These are phyloP conservation scores for Phylloporus sp. DNA, from an alignment of 768 basidiomycete species.

Conservation along the genomic window DNA sequence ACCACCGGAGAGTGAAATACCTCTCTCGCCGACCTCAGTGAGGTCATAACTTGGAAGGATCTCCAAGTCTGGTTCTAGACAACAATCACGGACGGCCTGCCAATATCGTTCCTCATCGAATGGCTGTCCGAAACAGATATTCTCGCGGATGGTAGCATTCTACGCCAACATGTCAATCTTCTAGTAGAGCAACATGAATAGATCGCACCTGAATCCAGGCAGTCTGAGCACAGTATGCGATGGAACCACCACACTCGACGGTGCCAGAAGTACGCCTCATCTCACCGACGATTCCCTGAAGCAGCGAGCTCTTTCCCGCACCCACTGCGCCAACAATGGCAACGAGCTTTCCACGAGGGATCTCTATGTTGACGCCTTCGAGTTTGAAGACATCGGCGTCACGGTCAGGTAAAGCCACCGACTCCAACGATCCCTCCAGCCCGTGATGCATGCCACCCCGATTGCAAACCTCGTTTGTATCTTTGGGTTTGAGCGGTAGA, in stretches of 20 bases:
- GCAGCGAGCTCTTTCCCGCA: slow-evolving; percentile 51
- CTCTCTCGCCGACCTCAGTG: slow-evolving; percentile 83
- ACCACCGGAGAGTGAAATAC: slow-evolving; percentile 85
- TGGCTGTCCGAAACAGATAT: slow-evolving; percentile 81
- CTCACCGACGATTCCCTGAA: slow-evolving; percentile 76
- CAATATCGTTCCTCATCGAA: slow-evolving; percentile 81
- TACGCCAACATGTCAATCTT: slow-evolving; percentile 19
- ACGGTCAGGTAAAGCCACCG: slow-evolving; percentile 36
- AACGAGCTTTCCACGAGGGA: slow-evolving; percentile 73
- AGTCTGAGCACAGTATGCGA: slow-evolving; percentile 80
- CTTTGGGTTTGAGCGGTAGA: too few species aligned
- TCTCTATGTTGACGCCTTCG: slow-evolving; percentile 53
- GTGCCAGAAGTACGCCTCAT: slow-evolving; percentile 69
- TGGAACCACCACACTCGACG: slow-evolving; percentile 67
- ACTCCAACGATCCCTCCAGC: too few species aligned
- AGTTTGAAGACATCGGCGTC: slow-evolving; percentile 54
- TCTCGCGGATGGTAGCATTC: slow-evolving; percentile 85
- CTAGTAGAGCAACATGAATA: neutral
- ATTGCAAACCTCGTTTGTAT: too few species aligned
- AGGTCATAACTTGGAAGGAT: slow-evolving; percentile 73
- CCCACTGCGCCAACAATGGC: slow-evolving; percentile 80
- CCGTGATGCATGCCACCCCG: too few species aligned
- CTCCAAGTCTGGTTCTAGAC: slow-evolving; percentile 74
- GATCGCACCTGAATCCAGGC: slow-evolving; percentile 78
- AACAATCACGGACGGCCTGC: slow-evolving; percentile 73